Conservation (phyloP, 208 protist genomes). For the Strigomonas galati region DNA sequence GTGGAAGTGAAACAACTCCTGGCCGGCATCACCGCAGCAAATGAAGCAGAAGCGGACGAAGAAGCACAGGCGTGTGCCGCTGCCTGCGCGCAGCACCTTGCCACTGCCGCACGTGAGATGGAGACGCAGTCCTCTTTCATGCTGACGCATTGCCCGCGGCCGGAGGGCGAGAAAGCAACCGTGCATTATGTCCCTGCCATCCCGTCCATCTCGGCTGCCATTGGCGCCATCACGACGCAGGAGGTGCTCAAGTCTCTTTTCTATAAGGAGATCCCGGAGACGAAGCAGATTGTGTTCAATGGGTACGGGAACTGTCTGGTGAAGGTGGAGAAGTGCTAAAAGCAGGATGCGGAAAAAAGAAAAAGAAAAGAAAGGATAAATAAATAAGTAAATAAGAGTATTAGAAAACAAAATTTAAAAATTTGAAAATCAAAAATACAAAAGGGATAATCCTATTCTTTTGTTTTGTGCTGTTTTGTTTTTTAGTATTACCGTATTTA, state of each 20-base stretch:
- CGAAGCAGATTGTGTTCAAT: conserved; percentile 92
- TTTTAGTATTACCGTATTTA: not conserved
- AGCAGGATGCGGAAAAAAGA: not conserved
- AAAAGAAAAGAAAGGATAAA: too few relatives aligned
- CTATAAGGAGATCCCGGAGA: conserved; percentile 82
- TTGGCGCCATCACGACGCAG: conserved; percentile 93
- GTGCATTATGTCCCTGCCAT: conserved; percentile 65
- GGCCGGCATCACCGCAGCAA: too few relatives aligned
- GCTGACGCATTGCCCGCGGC: not conserved
- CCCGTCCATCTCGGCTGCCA: conserved; percentile 84
- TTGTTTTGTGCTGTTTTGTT: not conserved
- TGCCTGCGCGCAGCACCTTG: not conserved
- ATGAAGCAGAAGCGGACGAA: too few relatives aligned
- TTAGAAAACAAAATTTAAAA: not conserved
- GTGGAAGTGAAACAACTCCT: not conserved
- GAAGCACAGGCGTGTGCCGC: not conserved
- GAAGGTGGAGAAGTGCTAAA: not conserved
- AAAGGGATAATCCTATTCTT: not conserved
- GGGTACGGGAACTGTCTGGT: conserved; percentile 55
- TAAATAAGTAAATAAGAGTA: too few relatives aligned
- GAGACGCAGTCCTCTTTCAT: not conserved
- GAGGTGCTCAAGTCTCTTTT: conserved; percentile 96
- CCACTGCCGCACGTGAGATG: not conserved
- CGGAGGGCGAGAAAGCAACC: too few relatives aligned
- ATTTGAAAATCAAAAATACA: not conserved